A percentile compares a stretch with the other conserved stretches of the same genome.
phyloP scores from a whole-genome alignment of 441 rosid genomes.

The Populus hybrid region DNA sequence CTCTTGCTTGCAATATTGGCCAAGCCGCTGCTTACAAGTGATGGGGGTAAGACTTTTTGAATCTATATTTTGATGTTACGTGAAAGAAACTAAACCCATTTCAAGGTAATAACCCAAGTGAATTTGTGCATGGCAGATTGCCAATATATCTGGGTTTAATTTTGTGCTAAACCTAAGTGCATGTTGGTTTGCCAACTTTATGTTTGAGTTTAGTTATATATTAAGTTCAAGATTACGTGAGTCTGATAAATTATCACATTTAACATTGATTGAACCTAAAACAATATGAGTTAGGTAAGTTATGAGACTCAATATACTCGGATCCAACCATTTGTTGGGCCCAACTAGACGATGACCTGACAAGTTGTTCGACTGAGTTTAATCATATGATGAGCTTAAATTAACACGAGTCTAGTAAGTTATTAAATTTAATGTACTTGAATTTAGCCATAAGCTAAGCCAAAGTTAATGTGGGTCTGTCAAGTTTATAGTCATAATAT shows the following conservation, averaged over 20 bases:
- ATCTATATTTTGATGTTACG: too few relatives aligned
- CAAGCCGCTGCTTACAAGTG: not conserved
- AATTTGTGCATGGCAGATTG: too few relatives aligned
- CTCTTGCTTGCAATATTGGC: not conserved
- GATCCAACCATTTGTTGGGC: fast-evolving
- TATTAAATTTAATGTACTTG: fast-evolving
- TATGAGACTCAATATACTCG: fast-evolving
- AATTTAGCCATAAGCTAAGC: fast-evolving
- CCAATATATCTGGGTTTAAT: too few relatives aligned
- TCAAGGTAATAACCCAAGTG: too few relatives aligned
- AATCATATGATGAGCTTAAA: too few relatives aligned
- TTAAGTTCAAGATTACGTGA: fast-evolving
- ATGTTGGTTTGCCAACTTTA: too few relatives aligned
- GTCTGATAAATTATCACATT: fast-evolving
- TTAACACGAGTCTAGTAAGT: too few relatives aligned
- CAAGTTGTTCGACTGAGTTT: fast-evolving
- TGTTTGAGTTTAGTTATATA: too few relatives aligned
- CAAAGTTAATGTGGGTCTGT: fast-evolving
- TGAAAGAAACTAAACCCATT: too few relatives aligned
- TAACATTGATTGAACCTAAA: too few relatives aligned
- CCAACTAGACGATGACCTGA: fast-evolving
- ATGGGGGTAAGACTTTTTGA: too few relatives aligned
- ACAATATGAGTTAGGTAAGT: fast-evolving
- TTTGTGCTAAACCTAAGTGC: too few relatives aligned
- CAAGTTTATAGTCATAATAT: fast-evolving